These are phyloP conservation scores for Microcera coccophila DNA, from an alignment of 2,329 filamentous ascomycete species.

Conservation along the genomic window DNA sequence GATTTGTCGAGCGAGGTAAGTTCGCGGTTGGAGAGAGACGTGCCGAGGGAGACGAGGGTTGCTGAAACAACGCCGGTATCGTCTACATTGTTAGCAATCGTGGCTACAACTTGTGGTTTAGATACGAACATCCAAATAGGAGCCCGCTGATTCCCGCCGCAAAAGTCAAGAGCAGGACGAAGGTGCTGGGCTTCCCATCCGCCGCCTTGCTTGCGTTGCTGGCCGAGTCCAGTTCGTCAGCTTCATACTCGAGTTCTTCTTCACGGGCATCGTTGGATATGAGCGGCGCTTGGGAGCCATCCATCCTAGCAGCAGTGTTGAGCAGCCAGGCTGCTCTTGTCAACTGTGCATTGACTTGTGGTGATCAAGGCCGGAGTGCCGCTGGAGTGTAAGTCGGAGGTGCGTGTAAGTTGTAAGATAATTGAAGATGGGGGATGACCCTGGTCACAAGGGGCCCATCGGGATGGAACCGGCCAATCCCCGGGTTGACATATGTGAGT, in stretches of 20 bases:
- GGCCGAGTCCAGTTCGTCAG: slow-evolving; percentile 19
- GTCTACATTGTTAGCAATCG: slow-evolving; percentile 38
- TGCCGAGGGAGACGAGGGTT: slow-evolving; percentile 61
- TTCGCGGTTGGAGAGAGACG: slow-evolving; percentile 52
- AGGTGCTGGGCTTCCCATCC: slow-evolving; percentile 40
- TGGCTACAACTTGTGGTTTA: background rate
- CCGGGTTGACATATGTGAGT: background rate
- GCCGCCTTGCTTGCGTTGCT: slow-evolving; percentile 28
- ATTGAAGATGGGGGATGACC: background rate
- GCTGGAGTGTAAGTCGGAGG: too few species aligned
- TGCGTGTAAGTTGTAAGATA: background rate
- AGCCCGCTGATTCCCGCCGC: slow-evolving; percentile 65
- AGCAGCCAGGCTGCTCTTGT: slow-evolving; percentile 1
- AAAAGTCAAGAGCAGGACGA: slow-evolving; percentile 59
- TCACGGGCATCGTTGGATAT: slow-evolving; percentile 31
- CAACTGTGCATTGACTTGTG: slow-evolving; percentile 11
- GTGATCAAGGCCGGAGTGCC: slow-evolving; percentile 2
- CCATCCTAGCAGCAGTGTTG: slow-evolving; percentile 25
- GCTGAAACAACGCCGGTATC: slow-evolving; percentile 67
- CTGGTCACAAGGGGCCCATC: slow-evolving; percentile 19
- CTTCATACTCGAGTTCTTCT: slow-evolving; percentile 31
- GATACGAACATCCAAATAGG: slow-evolving; percentile 60
- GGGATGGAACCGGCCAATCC: background rate
- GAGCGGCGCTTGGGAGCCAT: slow-evolving; percentile 37
- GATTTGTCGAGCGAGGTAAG: slow-evolving; percentile 65